Percentiles rank a stretch among this genome's conserved stretches.
phyloP scores from a whole-genome alignment of 257 asterid genomes.

The Solanum chiquidenum region DNA sequence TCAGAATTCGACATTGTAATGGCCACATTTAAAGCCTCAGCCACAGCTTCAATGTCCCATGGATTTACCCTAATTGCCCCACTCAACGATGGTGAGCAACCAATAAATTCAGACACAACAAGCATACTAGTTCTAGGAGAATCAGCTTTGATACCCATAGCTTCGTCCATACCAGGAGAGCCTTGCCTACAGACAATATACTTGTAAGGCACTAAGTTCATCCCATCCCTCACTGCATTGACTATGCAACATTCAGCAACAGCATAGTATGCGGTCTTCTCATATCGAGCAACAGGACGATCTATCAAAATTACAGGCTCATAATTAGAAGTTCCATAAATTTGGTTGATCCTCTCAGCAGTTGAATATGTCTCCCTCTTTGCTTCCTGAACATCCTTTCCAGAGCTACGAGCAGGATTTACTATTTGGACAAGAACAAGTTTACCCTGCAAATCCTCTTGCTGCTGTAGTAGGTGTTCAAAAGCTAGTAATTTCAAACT shows the following conservation, averaged over 20 bases:
- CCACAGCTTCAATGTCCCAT: constrained; percentile 83
- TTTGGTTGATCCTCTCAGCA: constrained; percentile 55
- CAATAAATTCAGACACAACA: constrained; percentile 83
- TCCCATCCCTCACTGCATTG: constrained; percentile 91
- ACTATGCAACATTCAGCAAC: constrained; percentile 90
- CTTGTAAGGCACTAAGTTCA: constrained; percentile 90
- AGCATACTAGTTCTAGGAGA: constrained; percentile 66
- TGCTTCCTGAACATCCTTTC: constrained; percentile 84
- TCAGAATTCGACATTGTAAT: constrained; percentile 57
- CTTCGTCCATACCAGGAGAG: constrained; percentile 39
- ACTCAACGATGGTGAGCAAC: constrained; percentile 92
- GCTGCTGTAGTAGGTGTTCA: constrained; percentile 58
- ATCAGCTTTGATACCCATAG: constrained; percentile 26
- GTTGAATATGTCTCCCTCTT: constrained; percentile 62
- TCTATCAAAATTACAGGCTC: constrained; percentile 72
- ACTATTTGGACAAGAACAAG: constrained; percentile 76
- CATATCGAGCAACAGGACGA: constrained; percentile 61
- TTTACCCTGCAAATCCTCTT: constrained; percentile 34
- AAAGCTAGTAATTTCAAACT: constrained; percentile 81
- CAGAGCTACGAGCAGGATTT: constrained; percentile 88
- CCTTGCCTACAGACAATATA: constrained; percentile 85
- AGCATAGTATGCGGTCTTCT: constrained; percentile 86
- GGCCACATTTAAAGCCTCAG: constrained; percentile 67
- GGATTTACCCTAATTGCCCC: constrained; percentile 94
- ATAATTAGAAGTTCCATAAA: constrained; percentile 41